A percentile compares a stretch with the other conserved stretches of the same genome.
Evolutionary conservation across 768 basidiomycete genomes (phyloP).

Genomic region (Naganishia vaughanmartiniae): DNA sequence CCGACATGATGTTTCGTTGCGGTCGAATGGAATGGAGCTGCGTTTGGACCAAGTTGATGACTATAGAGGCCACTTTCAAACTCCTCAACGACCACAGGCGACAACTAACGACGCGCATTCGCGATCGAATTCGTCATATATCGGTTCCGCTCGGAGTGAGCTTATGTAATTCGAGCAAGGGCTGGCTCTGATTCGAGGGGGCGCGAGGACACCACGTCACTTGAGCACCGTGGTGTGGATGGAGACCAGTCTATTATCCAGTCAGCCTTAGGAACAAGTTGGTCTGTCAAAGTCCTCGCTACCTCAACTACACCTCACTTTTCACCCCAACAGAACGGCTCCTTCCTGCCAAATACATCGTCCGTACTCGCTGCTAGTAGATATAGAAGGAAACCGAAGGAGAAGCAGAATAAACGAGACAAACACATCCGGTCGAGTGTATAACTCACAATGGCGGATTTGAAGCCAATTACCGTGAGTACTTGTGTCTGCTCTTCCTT

Average conservation of each 20-base stretch:
- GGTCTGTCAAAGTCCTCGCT: neutral
- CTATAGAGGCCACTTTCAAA: neutral
- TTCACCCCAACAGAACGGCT: neutral
- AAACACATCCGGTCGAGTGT: constrained; percentile 10
- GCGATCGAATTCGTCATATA: constrained; percentile 18
- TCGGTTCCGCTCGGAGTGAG: neutral
- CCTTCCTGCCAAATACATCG: constrained; percentile 9
- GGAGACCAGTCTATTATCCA: neutral
- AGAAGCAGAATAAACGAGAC: neutral
- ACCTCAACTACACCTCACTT: neutral
- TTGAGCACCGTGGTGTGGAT: neutral
- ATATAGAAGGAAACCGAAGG: neutral
- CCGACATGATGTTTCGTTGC: constrained; percentile 12
- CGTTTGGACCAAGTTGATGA: neutral
- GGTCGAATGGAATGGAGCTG: neutral
- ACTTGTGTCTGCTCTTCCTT: too few relatives aligned
- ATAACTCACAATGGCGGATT: constrained; percentile 45
- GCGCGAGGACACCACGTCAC: constrained; percentile 1
- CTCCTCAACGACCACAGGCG: neutral
- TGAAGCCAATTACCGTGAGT: constrained; percentile 51
- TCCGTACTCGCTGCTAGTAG: neutral
- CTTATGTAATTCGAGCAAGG: neutral
- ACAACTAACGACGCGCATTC: neutral
- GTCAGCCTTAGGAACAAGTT: neutral
- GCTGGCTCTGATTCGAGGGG: neutral